Evolutionary conservation across 129 eudicot species (phyloP).

Genomic region (Solidago caesia): DNA sequence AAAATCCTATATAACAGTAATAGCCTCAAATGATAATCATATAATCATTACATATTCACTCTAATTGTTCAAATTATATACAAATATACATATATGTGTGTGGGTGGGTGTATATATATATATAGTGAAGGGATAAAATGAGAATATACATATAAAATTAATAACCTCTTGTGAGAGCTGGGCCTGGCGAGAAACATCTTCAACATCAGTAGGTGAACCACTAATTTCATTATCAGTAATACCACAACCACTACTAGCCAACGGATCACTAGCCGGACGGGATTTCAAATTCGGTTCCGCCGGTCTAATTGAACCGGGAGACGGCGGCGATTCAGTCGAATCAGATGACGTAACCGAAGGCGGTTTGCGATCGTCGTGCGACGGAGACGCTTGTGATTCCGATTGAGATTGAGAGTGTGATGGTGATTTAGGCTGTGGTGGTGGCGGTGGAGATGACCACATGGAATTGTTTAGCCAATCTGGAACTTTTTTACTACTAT

Average conservation of each 20-base stretch:
- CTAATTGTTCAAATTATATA: too few relatives aligned
- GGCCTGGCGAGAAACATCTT: conserved; percentile 69
- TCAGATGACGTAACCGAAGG: conserved; percentile 31
- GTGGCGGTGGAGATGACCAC: conserved; percentile 62
- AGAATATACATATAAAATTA: conserved; percentile 10
- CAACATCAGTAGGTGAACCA: conserved; percentile 26
- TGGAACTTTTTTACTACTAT: conserved; percentile 53
- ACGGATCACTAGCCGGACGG: conserved; percentile 51
- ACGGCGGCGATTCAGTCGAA: conserved; percentile 40
- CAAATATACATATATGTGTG: too few relatives aligned
- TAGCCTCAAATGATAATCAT: too few relatives aligned
- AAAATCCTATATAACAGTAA: too few relatives aligned
- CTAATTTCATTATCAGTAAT: conserved; percentile 25
- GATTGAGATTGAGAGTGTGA: conserved; percentile 21
- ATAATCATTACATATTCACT: too few relatives aligned
- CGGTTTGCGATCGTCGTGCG: conserved; percentile 32
- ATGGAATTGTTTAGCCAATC: conserved; percentile 96
- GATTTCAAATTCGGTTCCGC: conserved; percentile 27
- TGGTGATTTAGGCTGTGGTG: conserved; percentile 34
- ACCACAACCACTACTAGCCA: conserved; percentile 21
- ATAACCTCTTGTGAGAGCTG: conserved; percentile 84
- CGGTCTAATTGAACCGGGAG: conserved; percentile 30
- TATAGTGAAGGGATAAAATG: background rate
- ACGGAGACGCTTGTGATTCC: conserved; percentile 21
- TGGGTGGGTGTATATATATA: too few relatives aligned